Base-by-base conservation (phyloP, 2,329 filamentous ascomycete genomes). In the Colletotrichum acutatum region DNA sequence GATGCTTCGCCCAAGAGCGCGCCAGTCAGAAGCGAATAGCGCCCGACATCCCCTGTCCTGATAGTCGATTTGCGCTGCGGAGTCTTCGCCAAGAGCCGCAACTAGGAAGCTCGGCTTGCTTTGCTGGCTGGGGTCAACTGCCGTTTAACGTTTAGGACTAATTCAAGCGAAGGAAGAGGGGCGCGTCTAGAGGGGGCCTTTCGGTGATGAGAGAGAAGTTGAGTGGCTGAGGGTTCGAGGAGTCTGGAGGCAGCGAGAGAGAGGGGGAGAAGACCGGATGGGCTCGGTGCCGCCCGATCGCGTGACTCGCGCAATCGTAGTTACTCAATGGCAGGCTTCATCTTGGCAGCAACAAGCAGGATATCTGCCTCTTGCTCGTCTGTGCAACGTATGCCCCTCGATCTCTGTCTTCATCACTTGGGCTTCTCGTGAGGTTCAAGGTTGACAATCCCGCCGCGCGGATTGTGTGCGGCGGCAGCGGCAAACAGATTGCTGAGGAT, bases 61-160 rank as follows among this genome's bases (percentile, higher is more conserved):
- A 65, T 52, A 54, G 37, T 54, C 22, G 66, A 65, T 42, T 16
- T 56, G 37, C n/a, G 34, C 46, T 56, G 60, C 22, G 70, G 66
- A 22, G 53, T 58, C 26, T 34, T 54, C 34, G 70, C 70, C 66
- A 72, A 72, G 61, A 64, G 70, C 59, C 66, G 54, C 70, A 26
- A 60, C 26, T 34, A 30, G 60, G 66, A 42, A 57, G 54, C 70
- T 53, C 58, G 58, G 69, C 53, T 42, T 28, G 65, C 22, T 28
- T 58, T 46, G 58, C 42, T 59, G 56, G 69, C 58, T 46, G 59
- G 46, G 16, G 19, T 7, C 32, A 52, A 64, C 49, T 57, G 32
- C 58, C 28, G 28, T 16, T 34, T 6, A 42, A 42, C 32, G 32
- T 30, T 49, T 19, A 42, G 24, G 16, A 46, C 34, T 42, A 24